Base-by-base conservation (phyloP, 2,329 filamentous ascomycete genomes). In the Trichoderma polysporum region DNA sequence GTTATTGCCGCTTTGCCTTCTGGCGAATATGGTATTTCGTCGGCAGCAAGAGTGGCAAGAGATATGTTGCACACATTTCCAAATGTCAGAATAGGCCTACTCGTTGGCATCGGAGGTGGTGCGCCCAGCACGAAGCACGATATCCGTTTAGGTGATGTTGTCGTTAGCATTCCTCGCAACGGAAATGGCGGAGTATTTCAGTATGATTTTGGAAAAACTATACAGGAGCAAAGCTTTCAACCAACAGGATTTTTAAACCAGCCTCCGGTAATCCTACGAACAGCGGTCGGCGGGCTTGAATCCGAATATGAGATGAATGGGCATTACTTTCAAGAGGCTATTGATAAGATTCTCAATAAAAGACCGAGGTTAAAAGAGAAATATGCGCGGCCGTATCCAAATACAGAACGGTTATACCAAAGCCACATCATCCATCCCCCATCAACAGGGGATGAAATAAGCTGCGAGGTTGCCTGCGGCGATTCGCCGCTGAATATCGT, bases 121-220 rank as follows among this genome's bases (percentile, higher is more conserved):
- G 76, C 73, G 0, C 79, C 79, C 64, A 81, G 68, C 47, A 0
- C 4, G 1, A 66, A 73, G 8, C 67, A 76, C 22, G 77, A 80
- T 15, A 74, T 81, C 1, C 74, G 78, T 4, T 69, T 74, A 0
- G 74, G 74, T 1, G 72, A 75, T 41, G 35, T 75, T 1, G 70
- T 74, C 0, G 71, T 74, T 0, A 70, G 72, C 37, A 31, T 45
- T 10, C 49, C 39, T 2, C 4, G 22, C 0, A 50, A 57, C 1
- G 67, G 68, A 0, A 41, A 67, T 0, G 68, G 70, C 13, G 67
- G 66, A 0, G 72, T 75, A 0, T 41, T 74, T 1, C 70, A 75
- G 10, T 75, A 74, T 31, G 71, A 74, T 62, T 72, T 60, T 50
- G 72, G 72, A 8, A 75, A 74, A 56, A 41, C 62, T 0, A 64